phyloP scores from a whole-genome alignment of 306 rosid genomes.

The Acacia acuminata region DNA sequence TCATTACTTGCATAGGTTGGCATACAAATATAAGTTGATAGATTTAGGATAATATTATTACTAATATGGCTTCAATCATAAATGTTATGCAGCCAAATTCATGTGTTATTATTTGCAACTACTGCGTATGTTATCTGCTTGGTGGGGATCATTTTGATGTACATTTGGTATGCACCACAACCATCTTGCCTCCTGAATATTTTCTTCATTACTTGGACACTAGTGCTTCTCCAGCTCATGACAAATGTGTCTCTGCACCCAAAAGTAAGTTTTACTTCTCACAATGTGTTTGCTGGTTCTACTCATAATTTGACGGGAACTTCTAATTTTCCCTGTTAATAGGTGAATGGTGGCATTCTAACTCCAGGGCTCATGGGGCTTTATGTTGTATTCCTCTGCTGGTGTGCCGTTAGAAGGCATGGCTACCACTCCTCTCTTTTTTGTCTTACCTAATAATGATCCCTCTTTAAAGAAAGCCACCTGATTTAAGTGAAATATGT shows the following conservation, averaged over 20 bases:
- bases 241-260: slow-evolving; percentile 98
- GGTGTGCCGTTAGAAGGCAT: slow-evolving; percentile 97
- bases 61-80: slow-evolving; percentile 14
- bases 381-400: slow-evolving; percentile 90
- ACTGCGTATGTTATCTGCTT: slow-evolving; percentile 78
- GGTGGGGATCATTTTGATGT: slow-evolving; percentile 92
- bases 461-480: not conserved
- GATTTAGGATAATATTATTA: slow-evolving; percentile 17
- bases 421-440: slow-evolving; percentile 27
- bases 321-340: slow-evolving; percentile 40
- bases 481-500: not conserved
- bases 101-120: slow-evolving; percentile 82
- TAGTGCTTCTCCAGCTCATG: slow-evolving; percentile 94
- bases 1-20: slow-evolving; percentile 13
- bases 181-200: slow-evolving; percentile 97
- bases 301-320: slow-evolving; percentile 19
- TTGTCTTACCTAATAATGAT: slow-evolving; percentile 4
- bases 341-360: slow-evolving; percentile 92
- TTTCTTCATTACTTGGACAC: slow-evolving; percentile 91
- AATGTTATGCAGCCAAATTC: slow-evolving; percentile 74
- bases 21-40: slow-evolving; percentile 28
- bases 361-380: slow-evolving; percentile 98
- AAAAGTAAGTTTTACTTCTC: slow-evolving; percentile 55
- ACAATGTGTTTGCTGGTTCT: slow-evolving; percentile 22
- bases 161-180: slow-evolving; percentile 97